Base-by-base conservation (phyloP, 164 flowering plant species). In the Hamamelis virginiana region DNA sequence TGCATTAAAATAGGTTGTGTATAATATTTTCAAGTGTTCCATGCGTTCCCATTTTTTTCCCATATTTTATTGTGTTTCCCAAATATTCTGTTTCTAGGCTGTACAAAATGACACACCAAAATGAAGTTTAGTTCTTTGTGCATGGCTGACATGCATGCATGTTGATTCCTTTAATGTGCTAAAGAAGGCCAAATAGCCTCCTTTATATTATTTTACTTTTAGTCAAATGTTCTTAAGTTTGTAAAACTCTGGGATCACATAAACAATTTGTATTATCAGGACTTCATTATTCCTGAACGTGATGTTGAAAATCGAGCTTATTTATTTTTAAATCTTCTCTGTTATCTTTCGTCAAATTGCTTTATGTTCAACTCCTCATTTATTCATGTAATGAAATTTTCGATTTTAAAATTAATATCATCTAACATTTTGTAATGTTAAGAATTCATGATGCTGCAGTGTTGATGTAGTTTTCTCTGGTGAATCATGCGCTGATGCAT, bases 401-500 rank as follows among this genome's bases (percentile, higher is more conserved):
- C 8, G 18, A 5, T 16, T 51, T 51, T 16, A 6, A 16, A 51
- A 33, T 6, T 3, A 51, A 18, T 51, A 18, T 51, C 55, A n/a
- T 59, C 26, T 63, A 48, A 58, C 1, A 18, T 15, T 25, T 43
- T 51, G 50, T 75, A 38, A 75, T 70, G n/a, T 21, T 43, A 63
- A 23, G 14, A 23, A 22, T 47, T 56, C 23, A 41, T 72, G 66
- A 72, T 80, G 52, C 74, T 85, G 80, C 93, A 94, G 98, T 64
- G 69, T 94, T 66, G 98, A 94, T 81, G 51, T 94, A 13, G 81
- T 91, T 44, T 94, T 64, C 81, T 80, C 97, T 50, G 76, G 84
- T 55, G 95, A 90, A 67, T 69, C 91, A 21, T 83, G 90, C 78
- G 98, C 97, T 59, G 97, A 94, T 87, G 72, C 90, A 25, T 94